These are phyloP conservation scores for Pyrenophora graminea DNA, from an alignment of 2,329 filamentous ascomycete genomes.

Conservation along the genomic window DNA sequence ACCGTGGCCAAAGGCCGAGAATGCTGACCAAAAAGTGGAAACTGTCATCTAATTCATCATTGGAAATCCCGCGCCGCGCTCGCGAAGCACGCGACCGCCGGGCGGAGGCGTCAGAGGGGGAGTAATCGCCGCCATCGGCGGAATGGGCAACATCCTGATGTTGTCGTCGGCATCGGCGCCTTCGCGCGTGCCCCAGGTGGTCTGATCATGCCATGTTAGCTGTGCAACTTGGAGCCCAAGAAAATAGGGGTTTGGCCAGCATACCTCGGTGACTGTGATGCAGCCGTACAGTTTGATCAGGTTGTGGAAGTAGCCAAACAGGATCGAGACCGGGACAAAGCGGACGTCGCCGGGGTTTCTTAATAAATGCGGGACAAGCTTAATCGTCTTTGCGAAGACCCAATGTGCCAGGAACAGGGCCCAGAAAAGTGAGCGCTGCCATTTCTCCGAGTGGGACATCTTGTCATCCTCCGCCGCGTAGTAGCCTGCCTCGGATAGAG, in stretches of 20 bases:
- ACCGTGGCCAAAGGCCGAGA: constrained; percentile 22
- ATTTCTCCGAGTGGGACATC: constrained; percentile 20
- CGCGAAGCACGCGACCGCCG: constrained; percentile 41
- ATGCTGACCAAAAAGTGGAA: constrained; percentile 33
- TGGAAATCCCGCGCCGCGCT: constrained; percentile 38
- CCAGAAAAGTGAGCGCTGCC: constrained; percentile 38
- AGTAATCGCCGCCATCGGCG: constrained; percentile 39
- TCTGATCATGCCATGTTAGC: constrained; percentile 59
- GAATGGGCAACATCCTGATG: constrained; percentile 46
- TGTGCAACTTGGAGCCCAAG: constrained; percentile 9
- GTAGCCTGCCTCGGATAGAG: constrained; percentile 39
- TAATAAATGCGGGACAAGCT: constrained; percentile 83
- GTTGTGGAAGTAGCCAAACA: constrained; percentile 93
- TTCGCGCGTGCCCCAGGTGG: constrained; percentile 91
- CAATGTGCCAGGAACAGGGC: constrained; percentile 47
- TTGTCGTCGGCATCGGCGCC: constrained; percentile 77
- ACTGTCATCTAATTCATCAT: constrained; percentile 32
- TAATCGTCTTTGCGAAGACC: constrained; percentile 87
- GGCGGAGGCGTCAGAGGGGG: constrained; percentile 42
- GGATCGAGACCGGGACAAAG: constrained; percentile 79
- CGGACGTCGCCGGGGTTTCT: constrained; percentile 80
- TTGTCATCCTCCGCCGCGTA: constrained; percentile 26
- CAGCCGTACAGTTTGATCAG: constrained; percentile 89
- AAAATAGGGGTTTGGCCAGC: constrained; percentile 26
- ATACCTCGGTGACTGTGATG: constrained; percentile 62